phyloP scores from a whole-genome alignment of 1,139 yeast species.

The Geotrichum klebahnii region DNA sequence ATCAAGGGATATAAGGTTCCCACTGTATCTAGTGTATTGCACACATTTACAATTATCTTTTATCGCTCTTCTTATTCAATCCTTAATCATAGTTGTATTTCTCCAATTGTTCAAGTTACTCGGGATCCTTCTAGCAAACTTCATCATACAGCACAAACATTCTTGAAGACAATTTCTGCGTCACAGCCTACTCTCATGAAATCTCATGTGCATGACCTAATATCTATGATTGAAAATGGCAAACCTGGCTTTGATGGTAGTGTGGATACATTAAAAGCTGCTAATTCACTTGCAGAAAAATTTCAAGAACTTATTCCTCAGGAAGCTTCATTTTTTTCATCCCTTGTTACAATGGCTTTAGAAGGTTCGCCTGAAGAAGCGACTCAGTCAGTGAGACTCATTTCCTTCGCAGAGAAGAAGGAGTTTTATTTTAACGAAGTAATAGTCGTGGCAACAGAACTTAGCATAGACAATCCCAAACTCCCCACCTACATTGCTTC shows the following conservation, averaged over 20 bases:
- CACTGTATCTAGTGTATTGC: background rate
- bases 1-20: slow-evolving; percentile 5
- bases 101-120: slow-evolving; percentile 50
- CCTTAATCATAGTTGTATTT: slow-evolving; percentile 63
- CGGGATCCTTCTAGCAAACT: slow-evolving; percentile 40
- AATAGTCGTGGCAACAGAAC: slow-evolving; percentile 34
- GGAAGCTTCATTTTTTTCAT: slow-evolving; percentile 37
- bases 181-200: slow-evolving; percentile 63
- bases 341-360: slow-evolving; percentile 45
- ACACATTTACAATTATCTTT: slow-evolving; percentile 48
- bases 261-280: slow-evolving; percentile 51
- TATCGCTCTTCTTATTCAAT: slow-evolving; percentile 60
- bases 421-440: slow-evolving; percentile 44
- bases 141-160: slow-evolving; percentile 45
- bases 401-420: slow-evolving; percentile 46
- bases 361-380: slow-evolving; percentile 61
- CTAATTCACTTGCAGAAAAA: slow-evolving; percentile 55
- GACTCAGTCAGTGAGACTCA: slow-evolving; percentile 57
- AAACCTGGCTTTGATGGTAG: slow-evolving; percentile 36
- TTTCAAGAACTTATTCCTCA: slow-evolving; percentile 42
- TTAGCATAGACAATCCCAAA: slow-evolving; percentile 39
- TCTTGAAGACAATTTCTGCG: slow-evolving; percentile 58
- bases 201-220: slow-evolving; percentile 53
- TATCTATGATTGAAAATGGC: slow-evolving; percentile 41
- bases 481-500: slow-evolving; percentile 58